Evolutionary conservation across 2,329 filamentous ascomycete species (phyloP).

Genomic region (Torrubiella hemipterigena): DNA sequence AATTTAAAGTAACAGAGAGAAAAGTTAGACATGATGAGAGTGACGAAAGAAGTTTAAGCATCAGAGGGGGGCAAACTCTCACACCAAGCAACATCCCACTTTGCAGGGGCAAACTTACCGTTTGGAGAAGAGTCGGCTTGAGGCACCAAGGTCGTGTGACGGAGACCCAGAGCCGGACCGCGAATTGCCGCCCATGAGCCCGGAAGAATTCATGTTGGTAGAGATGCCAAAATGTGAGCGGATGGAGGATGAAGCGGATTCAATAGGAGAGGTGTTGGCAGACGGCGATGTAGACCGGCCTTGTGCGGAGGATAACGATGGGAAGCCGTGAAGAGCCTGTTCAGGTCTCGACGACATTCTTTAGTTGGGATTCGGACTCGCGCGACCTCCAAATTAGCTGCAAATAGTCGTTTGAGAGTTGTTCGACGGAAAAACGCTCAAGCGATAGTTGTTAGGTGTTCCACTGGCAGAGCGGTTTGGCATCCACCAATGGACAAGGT

Average conservation of each 20-base stretch:
- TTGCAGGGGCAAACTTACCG: conserved; percentile 47
- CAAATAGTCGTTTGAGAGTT: too few relatives aligned
- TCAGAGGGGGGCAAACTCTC: not conserved
- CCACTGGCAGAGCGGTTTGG: too few relatives aligned
- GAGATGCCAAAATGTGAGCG: conserved; percentile 65
- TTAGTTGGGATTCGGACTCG: too few relatives aligned
- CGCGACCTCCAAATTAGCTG: too few relatives aligned
- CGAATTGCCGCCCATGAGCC: conserved; percentile 46
- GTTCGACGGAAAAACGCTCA: too few relatives aligned
- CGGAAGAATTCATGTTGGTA: conserved; percentile 44
- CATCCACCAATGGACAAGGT: too few relatives aligned
- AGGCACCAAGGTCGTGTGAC: conserved; percentile 73
- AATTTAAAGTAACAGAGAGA: too few relatives aligned
- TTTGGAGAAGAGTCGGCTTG: conserved; percentile 75
- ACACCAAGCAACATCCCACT: too few relatives aligned
- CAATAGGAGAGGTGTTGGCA: conserved; percentile 68
- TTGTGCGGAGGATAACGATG: conserved; percentile 47
- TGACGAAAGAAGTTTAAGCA: not conserved
- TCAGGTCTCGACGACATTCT: too few relatives aligned
- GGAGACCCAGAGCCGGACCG: conserved; percentile 90
- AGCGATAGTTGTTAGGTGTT: too few relatives aligned
- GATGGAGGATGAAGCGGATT: conserved; percentile 50
- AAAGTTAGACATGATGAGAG: not conserved
- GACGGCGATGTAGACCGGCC: conserved; percentile 69
- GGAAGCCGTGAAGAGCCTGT: too few relatives aligned